These are phyloP conservation scores for Laetiporus sulphureus DNA, from an alignment of 1,284 basidiomycete genomes.

Conservation along the genomic window DNA sequence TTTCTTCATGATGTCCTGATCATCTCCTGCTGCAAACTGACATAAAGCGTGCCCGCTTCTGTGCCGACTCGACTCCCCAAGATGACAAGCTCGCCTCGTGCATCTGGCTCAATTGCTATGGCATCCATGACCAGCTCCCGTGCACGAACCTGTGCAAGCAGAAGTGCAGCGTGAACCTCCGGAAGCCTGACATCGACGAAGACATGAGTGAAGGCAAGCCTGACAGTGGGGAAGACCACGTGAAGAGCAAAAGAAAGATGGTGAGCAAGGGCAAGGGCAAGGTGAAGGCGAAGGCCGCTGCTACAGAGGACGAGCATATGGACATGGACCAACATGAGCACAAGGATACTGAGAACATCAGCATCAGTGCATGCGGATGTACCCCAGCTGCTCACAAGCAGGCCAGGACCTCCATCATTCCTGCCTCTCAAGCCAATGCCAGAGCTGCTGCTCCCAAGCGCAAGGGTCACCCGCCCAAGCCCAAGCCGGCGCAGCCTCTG, in stretches of 20 bases:
- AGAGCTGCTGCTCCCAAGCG: conserved; percentile 20
- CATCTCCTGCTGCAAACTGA: conserved; percentile 43
- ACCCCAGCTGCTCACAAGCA: conserved; percentile 5
- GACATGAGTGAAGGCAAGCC: conserved; percentile 24
- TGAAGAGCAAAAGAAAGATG: conserved; percentile 17
- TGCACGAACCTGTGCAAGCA: conserved; percentile 22
- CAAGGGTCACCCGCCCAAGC: conserved; percentile 13
- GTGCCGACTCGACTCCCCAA: conserved; percentile 60
- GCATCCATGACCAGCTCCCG: conserved; percentile 29
- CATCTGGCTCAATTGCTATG: conserved; percentile 43
- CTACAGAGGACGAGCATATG: conserved; percentile 18
- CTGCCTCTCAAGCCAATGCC: too few species aligned
- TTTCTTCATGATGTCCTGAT: not conserved
- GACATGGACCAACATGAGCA: conserved; percentile 21
- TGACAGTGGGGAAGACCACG: conserved; percentile 29
- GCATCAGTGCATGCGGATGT: conserved; percentile 16
- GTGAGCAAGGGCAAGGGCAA: conserved; percentile 12
- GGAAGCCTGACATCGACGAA: conserved; percentile 23
- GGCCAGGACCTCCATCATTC: too few species aligned
- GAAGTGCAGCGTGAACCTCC: conserved; percentile 18
- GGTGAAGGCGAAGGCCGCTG: conserved; percentile 14
- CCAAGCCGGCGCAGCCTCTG: conserved; percentile 8
- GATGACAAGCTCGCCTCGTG: conserved; percentile 66
- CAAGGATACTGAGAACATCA: conserved; percentile 16
- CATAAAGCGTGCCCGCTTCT: conserved; percentile 65